phyloP scores from a whole-genome alignment of 441 rosid species.

The Bruguiera hainesii region DNA sequence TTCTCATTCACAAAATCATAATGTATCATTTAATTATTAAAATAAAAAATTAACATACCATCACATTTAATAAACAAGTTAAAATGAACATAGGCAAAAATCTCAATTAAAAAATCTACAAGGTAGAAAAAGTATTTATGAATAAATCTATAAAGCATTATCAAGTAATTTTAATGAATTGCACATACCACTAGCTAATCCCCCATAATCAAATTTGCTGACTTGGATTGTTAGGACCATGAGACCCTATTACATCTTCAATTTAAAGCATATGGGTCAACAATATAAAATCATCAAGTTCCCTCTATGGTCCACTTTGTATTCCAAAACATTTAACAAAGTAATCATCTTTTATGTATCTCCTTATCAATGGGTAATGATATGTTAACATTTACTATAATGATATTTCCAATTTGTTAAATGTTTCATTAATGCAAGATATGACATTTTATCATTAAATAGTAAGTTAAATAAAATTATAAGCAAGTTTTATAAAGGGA shows the following conservation, averaged over 20 bases:
- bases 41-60: no score
- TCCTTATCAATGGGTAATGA: constrained; percentile 44
- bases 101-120: no score
- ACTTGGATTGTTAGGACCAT: constrained; percentile 8
- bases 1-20: no score
- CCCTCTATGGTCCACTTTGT: constrained; percentile 18
- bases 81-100: no score
- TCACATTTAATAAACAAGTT: no score
- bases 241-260: constrained; percentile 10
- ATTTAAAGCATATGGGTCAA: constrained; percentile 33
- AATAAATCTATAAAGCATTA: constrained; percentile 17
- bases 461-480: constrained; percentile 29
- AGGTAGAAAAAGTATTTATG: constrained; percentile 1
- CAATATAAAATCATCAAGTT: constrained; percentile 22
- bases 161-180: constrained; percentile 29
- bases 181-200: constrained; percentile 19
- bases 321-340: constrained; percentile 40
- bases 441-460: neutral
- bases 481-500: constrained; percentile 26
- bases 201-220: constrained; percentile 26
- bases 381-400: constrained; percentile 31
- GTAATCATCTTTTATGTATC: constrained; percentile 27
- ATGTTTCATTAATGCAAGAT: neutral
- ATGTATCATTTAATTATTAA: no score
- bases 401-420: constrained; percentile 29